phyloP scores from a whole-genome alignment of 495 filamentous ascomycete genomes.

The Neurospora sp. region DNA sequence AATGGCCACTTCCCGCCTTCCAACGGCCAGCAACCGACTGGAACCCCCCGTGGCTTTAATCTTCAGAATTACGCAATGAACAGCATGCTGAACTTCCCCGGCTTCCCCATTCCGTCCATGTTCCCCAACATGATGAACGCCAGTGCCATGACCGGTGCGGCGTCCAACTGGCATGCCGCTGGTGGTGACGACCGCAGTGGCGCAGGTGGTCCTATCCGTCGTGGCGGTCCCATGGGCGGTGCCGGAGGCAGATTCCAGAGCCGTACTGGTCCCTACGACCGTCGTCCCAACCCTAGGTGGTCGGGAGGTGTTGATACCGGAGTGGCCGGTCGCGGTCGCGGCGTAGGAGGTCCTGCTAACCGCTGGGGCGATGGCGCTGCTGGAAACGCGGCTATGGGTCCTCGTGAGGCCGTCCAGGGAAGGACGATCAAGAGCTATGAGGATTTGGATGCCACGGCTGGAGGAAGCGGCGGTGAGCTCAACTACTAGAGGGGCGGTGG shows the following conservation, averaged over 20 bases:
- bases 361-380: slow-evolving; percentile 55
- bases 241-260: slow-evolving; percentile 33
- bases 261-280: slow-evolving; percentile 39
- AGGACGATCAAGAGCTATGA: slow-evolving; percentile 92
- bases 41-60: slow-evolving; percentile 87
- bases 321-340: slow-evolving; percentile 29
- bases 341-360: slow-evolving; percentile 40
- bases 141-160: slow-evolving; percentile 32
- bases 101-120: slow-evolving; percentile 37
- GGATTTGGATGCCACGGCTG: slow-evolving; percentile 74
- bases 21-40: slow-evolving; percentile 62
- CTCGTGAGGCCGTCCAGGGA: slow-evolving; percentile 78
- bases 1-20: slow-evolving; percentile 85
- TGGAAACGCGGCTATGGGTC: slow-evolving; percentile 61
- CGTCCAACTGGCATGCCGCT: slow-evolving; percentile 33
- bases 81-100: slow-evolving; percentile 45
- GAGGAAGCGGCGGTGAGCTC: slow-evolving; percentile 48
- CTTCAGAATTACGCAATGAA: slow-evolving; percentile 52
- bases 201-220: slow-evolving; percentile 33
- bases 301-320: slow-evolving; percentile 15
- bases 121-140: slow-evolving; percentile 49
- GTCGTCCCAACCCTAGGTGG: slow-evolving; percentile 36
- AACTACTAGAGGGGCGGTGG: slow-evolving; percentile 38
- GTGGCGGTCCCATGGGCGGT: slow-evolving; percentile 30
- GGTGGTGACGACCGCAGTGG: slow-evolving; percentile 34